Base-by-base conservation (phyloP, 192 early-diverging fungal species). In the Funneliformis geosporum region DNA sequence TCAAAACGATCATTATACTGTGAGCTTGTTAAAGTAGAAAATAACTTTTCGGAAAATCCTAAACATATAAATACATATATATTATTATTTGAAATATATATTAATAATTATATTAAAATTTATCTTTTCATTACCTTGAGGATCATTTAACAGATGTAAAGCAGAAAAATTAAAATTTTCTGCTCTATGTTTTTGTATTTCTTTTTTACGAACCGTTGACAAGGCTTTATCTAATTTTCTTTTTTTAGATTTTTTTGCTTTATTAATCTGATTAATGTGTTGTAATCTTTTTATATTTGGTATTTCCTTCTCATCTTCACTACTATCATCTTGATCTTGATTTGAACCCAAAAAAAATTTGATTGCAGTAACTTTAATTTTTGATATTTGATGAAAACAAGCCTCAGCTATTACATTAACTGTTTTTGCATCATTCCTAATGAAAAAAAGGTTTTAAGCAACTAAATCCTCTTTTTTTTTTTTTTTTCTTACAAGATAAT, bases 361-460 rank as follows among this genome's bases (percentile, higher is more conserved):
- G 8, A 98, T 83, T 1, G 97, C 98, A 2, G 96, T 96, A 23
- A 96, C 92, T 79, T 94, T 92, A 44, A 99, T 89, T 84, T 99
- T 99, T 83, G 94, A 88, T 10, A 92, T 90, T 33, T 92, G 91
- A 55, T 95, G 97, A 76, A 98, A 97, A 84, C 96, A 98, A 10
- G 97, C 97, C 81, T 97, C 94, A 18, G 95, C 93, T 84, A 99
- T 95, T 21, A 99, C 95, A 85, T 99, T 99, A 78, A 98, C 96
- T 23, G 98, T 99, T 88, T 99, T 99, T 60, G 94, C 91, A 84
- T 99, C 98, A 79, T 97, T 96, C 92, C 89, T 90, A 50, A n/a
- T 14, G 76, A 42, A n/a, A n/a, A 27, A 60, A 33, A 55, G 3
- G 3, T 5, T 44, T 44, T 44, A 44, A 55, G 18, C 18, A 3